Evolutionary conservation across 108 stramenopile genomes (phyloP), one percentile per base, ranked within the genome.

Genomic region (Skeletonema potamos): DNA sequence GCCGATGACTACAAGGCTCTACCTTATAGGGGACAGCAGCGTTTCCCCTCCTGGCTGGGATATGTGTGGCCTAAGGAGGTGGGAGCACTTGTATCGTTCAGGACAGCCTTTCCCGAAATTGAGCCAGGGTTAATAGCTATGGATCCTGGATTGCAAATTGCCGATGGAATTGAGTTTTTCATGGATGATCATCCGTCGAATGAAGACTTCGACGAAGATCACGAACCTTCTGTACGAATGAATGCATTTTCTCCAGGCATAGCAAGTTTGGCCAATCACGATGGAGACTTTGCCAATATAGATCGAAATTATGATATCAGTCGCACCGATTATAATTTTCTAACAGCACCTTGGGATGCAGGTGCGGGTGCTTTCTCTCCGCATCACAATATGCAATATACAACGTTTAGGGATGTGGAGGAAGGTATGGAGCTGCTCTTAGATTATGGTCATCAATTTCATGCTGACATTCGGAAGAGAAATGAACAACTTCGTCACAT

Each of bases 361-460:
- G 89, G 88, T 10, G 81, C 82, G 9, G 88, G 88, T 13, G 86
- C 89, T 2, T 88, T 89, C 51, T 76, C 86, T 27, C 85, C 83
- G 9, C 89, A 89, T 66, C 82, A 90, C 70, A 72, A 65, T 58
- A 59, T 71, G 64, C 68, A 26, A 37, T 67, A 64, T 27, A 20
- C 4, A 13, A 54, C 85, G 10, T 27, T 64, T 4, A 41, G 28
- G 15, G 48, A 60, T 10, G 68, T 90, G 20, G 63, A 58, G 12
- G 74, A 81, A 11, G 92, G 92, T 12, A 62, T 68, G 11, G 92
- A 93, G 68, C 82, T 93, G 15, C 82, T 86, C 62, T 87, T 88
- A 4, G 72, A 74, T 58, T 93, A 93, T 66, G 92, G 92, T 3
- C 59, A 74, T 3, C 20, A 73, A 12, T 93, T 86, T 86, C 70